These are phyloP conservation scores for Candida pseudocylindracea DNA, from an alignment of 1,139 yeast species.

Conservation along the genomic window DNA sequence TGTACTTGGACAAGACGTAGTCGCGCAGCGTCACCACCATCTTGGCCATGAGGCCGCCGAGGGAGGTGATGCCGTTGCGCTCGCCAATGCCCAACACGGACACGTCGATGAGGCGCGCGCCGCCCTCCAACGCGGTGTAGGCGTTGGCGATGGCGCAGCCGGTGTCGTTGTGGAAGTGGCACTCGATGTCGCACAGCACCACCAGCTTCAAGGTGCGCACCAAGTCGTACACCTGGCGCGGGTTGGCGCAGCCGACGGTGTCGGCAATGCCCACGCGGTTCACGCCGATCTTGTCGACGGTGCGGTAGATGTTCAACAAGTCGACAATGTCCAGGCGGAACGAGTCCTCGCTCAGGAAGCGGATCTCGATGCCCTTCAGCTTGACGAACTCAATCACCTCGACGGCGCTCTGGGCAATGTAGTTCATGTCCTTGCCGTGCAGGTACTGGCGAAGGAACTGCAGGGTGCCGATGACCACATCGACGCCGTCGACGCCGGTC, in stretches of 20 bases:
- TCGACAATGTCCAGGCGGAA: conserved; percentile 37
- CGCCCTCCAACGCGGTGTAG: conserved; percentile 39
- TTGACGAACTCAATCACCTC: conserved; percentile 36
- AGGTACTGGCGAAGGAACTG: conserved; percentile 27
- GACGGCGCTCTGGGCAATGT: conserved; percentile 25
- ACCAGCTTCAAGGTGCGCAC: conserved; percentile 34
- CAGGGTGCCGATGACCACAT: conserved; percentile 35
- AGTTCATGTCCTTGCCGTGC: conserved; percentile 34
- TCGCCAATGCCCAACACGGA: conserved; percentile 39
- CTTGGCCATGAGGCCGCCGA: conserved; percentile 40
- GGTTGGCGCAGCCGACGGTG: conserved; percentile 40
- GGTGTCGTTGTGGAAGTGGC: conserved; percentile 39
- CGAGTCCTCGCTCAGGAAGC: conserved; percentile 34
- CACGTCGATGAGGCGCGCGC: conserved; percentile 33
- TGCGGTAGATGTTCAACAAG: conserved; percentile 29
- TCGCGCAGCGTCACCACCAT: conserved; percentile 40
- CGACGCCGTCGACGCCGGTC: conserved; percentile 39
- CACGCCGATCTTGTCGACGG: conserved; percentile 36
- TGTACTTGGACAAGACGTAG: conserved; percentile 32
- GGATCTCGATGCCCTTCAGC: conserved; percentile 32
- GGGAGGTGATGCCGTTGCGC: conserved; percentile 36
- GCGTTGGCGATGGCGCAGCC: conserved; percentile 44
- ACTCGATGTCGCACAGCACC: conserved; percentile 32
- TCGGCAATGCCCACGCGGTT: conserved; percentile 40
- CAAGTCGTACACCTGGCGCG: conserved; percentile 35